Evolutionary conservation across 495 filamentous ascomycete genomes (phyloP), one percentile per base, ranked within the genome.

Genomic region (Rusavskia elegans): DNA sequence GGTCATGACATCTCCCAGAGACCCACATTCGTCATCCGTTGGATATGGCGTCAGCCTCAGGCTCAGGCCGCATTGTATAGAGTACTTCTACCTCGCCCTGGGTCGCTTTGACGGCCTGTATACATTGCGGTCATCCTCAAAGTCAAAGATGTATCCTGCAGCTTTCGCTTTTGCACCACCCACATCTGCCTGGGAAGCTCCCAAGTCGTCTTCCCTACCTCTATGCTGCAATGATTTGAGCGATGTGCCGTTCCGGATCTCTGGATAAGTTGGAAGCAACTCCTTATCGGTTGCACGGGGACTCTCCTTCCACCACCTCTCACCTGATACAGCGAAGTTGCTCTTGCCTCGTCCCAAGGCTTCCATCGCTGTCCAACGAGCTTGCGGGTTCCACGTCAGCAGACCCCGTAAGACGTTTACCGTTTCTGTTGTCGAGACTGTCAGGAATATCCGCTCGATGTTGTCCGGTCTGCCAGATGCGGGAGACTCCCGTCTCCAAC

Each of bases 191-290:
- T 30, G n/a, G 56, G 35, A 58, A 55, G 19, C 45, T 58, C 17
- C 46, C 42, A 16, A 25, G 52, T 44, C 57, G 57, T 17, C 49
- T 53, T 21, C 53, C 53, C 21, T 30, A 23, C 20, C 53, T 52
- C 55, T 58, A 52, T 37, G 38, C 55, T 37, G 45, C 37, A 21
- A 50, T 48, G 51, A 25, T 51, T 32, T 36, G 52, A 45, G 37
- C 41, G 23, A 29, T 14, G 32, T 53, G 41, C 53, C 55, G 35
- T 71, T 72, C 20, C 69, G 60, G 7, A 70, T 59, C 53, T 72
- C 69, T 3, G 66, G 69, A 49, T 70, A 72, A 0, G 69, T 72
- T 30, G 71, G 69, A 16, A 72, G 61, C 39, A 72, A 49, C 30
- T 68, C 64, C 32, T 55, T 59, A 9, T 61, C 61, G 41, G 67